Percentiles rank a stretch among this genome's conserved stretches.
These are phyloP conservation scores for Tetrahymena elliotti DNA, from an alignment of 73 alveolate species.

Conservation along the genomic window DNA sequence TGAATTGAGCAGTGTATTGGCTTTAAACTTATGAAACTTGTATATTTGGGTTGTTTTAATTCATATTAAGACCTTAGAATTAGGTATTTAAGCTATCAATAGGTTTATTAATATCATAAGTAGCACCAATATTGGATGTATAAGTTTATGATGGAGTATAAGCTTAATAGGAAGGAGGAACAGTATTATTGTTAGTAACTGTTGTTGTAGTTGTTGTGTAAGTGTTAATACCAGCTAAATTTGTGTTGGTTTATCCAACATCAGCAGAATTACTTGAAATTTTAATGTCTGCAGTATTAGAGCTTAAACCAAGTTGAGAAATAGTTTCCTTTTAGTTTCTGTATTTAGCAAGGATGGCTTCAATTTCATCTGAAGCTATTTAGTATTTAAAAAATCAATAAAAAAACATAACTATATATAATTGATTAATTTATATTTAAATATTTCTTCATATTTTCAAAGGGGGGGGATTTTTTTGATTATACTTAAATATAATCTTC, in stretches of 20 bases:
- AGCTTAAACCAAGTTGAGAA: not conserved
- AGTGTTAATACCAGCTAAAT: not conserved
- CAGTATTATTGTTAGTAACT: not conserved
- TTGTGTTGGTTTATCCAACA: not conserved
- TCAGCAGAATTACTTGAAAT: not conserved
- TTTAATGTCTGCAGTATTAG: not conserved
- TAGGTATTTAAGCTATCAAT: not conserved
- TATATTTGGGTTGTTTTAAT: not conserved
- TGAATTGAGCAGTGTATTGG: not conserved
- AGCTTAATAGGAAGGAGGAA: not conserved
- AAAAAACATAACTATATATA: not conserved
- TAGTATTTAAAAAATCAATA: not conserved
- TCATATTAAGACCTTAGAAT: not conserved
- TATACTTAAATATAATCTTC: no score
- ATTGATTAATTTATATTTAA: no score
- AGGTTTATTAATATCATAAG: not conserved
- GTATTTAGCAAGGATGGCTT: not conserved
- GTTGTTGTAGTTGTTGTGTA: not conserved
- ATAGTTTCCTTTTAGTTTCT: not conserved
- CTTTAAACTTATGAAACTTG: not conserved
- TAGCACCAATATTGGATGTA: not conserved
- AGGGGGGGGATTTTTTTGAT: not conserved
- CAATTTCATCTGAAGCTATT: not conserved
- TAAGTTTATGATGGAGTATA: not conserved
- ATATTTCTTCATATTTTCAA: no score